These are phyloP conservation scores for Suillus occidentalis DNA, from an alignment of 768 basidiomycete species.

Conservation along the genomic window DNA sequence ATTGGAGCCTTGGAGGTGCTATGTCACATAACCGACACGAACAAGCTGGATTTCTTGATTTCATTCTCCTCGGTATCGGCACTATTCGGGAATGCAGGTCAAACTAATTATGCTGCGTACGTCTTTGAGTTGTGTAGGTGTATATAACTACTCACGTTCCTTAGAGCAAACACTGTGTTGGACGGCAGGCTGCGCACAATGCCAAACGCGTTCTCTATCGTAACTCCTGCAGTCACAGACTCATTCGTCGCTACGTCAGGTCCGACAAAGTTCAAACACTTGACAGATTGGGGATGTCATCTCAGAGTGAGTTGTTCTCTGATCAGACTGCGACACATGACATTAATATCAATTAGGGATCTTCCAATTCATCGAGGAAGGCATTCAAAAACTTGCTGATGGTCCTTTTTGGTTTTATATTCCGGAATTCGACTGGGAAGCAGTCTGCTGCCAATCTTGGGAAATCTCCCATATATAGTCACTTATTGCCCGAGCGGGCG, in stretches of 20 bases:
- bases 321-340: not conserved
- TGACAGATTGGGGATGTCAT: not conserved
- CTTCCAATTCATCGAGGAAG: constrained; percentile 34
- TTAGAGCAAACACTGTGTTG: not conserved
- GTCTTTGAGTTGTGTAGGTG: not conserved
- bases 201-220: constrained; percentile 34
- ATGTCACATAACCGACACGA: constrained; percentile 14
- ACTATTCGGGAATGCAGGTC: constrained; percentile 32
- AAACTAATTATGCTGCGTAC: constrained; percentile 24
- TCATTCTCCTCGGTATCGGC: constrained; percentile 36
- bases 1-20: constrained; percentile 21
- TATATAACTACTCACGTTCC: constrained; percentile 3
- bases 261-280: not conserved
- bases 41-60: constrained; percentile 31
- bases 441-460: constrained; percentile 25
- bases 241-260: constrained; percentile 10
- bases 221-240: constrained; percentile 35
- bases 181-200: constrained; percentile 9
- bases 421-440: constrained; percentile 34
- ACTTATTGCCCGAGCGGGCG: constrained; percentile 16
- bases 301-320: not conserved
- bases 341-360: constrained; percentile 17
- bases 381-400: constrained; percentile 27
- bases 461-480: constrained; percentile 18
- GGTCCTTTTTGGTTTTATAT: constrained; percentile 28